phyloP scores from a whole-genome alignment of 768 basidiomycete genomes.

The Tylopilus plumbeoviolaceoides region DNA sequence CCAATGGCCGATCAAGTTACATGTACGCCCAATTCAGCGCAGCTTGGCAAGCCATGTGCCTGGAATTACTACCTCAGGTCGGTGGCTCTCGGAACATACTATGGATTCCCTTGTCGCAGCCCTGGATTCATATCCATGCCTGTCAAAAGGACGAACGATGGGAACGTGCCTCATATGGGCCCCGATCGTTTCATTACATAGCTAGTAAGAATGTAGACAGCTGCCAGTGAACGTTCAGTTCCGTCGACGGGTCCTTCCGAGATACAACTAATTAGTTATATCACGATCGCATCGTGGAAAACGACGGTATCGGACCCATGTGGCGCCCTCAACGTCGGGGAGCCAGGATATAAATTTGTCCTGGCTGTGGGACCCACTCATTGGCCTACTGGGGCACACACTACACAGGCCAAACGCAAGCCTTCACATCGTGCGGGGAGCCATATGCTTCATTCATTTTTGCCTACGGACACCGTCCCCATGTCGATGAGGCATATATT shows the following conservation, averaged over 20 bases:
- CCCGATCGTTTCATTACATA: not conserved
- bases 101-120: not conserved
- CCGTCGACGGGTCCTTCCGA: conserved; percentile 5
- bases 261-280: not conserved
- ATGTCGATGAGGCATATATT: conserved; percentile 8
- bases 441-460: conserved; percentile 4
- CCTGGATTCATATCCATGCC: not conserved
- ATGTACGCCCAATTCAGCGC: conserved; percentile 5
- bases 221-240: conserved; percentile 5
- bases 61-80: too few species aligned
- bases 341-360: not conserved
- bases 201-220: conserved; percentile 1
- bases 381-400: not conserved
- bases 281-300: conserved; percentile 13
- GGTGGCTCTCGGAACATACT: conserved; percentile 5
- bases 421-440: not conserved
- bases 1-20: conserved; percentile 4
- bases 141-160: not conserved
- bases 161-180: conserved; percentile 11
- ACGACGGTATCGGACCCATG: not conserved
- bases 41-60: conserved; percentile 17
- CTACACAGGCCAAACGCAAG: not conserved
- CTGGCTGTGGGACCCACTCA: conserved; percentile 1
- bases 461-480: conserved; percentile 14
- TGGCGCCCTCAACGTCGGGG: not conserved